These are phyloP conservation scores for Colletotrichum acutatum DNA, from an alignment of 2,329 filamentous ascomycete species.

Conservation along the genomic window DNA sequence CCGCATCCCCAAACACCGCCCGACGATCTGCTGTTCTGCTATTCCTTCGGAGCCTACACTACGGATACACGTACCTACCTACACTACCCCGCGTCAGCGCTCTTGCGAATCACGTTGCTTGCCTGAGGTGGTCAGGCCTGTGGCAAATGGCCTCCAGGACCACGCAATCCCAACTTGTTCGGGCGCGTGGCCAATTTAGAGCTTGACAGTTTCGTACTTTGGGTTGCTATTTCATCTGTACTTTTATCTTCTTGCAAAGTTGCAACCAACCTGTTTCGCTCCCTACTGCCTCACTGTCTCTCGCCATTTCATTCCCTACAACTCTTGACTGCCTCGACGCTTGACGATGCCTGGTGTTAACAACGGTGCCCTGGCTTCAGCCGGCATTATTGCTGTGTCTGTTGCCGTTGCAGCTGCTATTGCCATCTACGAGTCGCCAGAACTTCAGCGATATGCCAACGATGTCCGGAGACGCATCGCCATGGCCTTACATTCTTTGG, in stretches of 20 bases:
- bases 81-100: constrained; percentile 30
- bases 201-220: constrained; percentile 12
- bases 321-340: background rate
- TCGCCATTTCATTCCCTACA: background rate
- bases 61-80: background rate
- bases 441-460: constrained; percentile 70
- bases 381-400: constrained; percentile 67
- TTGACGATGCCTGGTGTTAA: constrained; percentile 63
- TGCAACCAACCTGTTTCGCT: background rate
- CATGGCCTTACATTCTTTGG: constrained; percentile 67
- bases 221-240: background rate
- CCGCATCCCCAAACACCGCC: constrained; percentile 23
- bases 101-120: constrained; percentile 33
- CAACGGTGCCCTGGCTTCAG: constrained; percentile 64
- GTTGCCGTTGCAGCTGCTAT: constrained; percentile 68
- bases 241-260: background rate
- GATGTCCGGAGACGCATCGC: constrained; percentile 71
- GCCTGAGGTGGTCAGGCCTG: constrained; percentile 35
- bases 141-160: constrained; percentile 29
- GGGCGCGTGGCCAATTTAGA: constrained; percentile 26
- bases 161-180: constrained; percentile 26
- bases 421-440: constrained; percentile 72
- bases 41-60: background rate
- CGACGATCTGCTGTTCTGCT: constrained; percentile 27
- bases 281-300: background rate